These are phyloP conservation scores for Maudiozyma turicensis DNA, from an alignment of 805 yeast species.

Conservation along the genomic window DNA sequence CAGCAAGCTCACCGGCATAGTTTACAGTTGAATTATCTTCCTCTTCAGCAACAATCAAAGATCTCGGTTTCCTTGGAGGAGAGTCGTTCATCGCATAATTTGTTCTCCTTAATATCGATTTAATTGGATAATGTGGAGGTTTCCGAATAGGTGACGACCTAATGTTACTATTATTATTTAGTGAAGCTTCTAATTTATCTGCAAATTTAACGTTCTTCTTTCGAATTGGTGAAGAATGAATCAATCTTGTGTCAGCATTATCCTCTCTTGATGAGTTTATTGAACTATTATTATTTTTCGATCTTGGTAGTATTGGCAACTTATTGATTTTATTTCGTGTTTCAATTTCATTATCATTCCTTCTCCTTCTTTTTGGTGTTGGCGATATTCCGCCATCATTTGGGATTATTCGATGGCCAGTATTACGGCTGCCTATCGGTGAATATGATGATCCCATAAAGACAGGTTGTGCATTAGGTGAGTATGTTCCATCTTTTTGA, in stretches of 20 bases:
- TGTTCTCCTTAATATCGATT: conserved; percentile 16
- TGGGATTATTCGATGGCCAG: too few species aligned
- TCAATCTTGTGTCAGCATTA: not conserved
- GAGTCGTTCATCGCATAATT: not conserved
- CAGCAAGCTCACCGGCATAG: not conserved
- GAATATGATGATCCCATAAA: too few species aligned
- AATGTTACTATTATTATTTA: conserved; percentile 7
- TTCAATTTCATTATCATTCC: not conserved
- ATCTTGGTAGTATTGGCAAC: not conserved
- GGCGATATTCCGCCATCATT: conserved; percentile 10
- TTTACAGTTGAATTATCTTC: too few species aligned
- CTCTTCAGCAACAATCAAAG: too few species aligned
- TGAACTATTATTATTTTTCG: not conserved
- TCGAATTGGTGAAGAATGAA: conserved; percentile 15
- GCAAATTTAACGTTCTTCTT: conserved; percentile 26
- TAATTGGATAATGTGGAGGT: conserved; percentile 14
- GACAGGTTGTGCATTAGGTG: not conserved
- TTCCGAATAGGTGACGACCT: conserved; percentile 17
- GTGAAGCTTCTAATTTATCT: conserved; percentile 22
- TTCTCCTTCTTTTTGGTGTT: conserved; percentile 17
- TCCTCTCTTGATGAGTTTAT: not conserved
- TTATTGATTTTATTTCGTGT: too few species aligned
- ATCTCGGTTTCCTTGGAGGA: not conserved
- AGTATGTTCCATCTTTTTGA: not conserved
- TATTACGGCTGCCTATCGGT: too few species aligned